Base-by-base conservation (phyloP, 1,139 yeast genomes). In the Suhomyces coccinellae region DNA sequence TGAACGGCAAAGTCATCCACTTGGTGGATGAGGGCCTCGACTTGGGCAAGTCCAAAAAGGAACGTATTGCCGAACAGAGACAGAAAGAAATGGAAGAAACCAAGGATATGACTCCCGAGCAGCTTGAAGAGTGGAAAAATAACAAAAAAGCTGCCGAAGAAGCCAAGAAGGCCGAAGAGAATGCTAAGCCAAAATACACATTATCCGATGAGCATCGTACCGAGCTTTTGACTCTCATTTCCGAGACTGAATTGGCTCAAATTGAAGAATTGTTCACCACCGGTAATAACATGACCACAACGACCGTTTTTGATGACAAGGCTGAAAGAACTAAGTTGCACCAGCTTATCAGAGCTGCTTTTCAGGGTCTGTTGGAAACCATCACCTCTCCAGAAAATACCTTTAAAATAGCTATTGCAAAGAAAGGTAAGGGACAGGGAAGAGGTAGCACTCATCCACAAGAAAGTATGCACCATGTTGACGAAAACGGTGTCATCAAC, bases 331-430 rank as follows among this genome's bases (percentile, higher is more conserved):
- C 96, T 0, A 69, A 75, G 49, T 72, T 93, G 40, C 99, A 93
- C 64, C 85, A 83, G 56, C 69, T 88, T 35, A 63, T 93, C 29
- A 77, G 98, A 55, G 79, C 75, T 44, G 85, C 88, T 0, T 95
- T 90, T 62, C 75, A 82, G 45, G 82, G 87, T 16, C 82, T 79
- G 50, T 70, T 93, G 39, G 98, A 93, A 52, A 81, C 97, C 5
- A 77, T 81, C 43, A 93, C 97, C 0, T 78, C 91, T 0, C 75
- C 79, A 0, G 77, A 76, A 28, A 86, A 89, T 59, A 75, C 83
- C 0, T 83, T 88, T 56, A 75, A 74, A 49, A 73, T 87, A 45
- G 79, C 82, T 2, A 65, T 81, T 38, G 73, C 76, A 16, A 71
- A 70, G 41, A 70, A 68, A 33, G 53, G 62, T 22, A 53, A 51